These are phyloP conservation scores for Rhodotorula sp. DNA, from an alignment of 1,284 basidiomycete genomes.

Conservation along the genomic window DNA sequence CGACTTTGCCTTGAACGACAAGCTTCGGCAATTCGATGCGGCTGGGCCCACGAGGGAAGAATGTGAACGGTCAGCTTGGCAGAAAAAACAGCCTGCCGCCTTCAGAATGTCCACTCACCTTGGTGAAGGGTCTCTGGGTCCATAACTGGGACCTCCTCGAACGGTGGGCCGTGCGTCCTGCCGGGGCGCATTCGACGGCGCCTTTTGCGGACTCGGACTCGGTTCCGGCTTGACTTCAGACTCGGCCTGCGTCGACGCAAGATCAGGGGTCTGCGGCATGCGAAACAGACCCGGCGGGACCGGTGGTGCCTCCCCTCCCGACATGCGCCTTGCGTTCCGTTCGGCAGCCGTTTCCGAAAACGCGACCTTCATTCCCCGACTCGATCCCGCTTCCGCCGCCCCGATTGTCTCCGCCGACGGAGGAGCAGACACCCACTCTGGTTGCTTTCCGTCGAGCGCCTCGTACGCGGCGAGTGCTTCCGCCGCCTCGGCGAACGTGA, in stretches of 20 bases:
- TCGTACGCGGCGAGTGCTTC: slow-evolving; percentile 9
- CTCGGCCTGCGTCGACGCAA: not conserved
- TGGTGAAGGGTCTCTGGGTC: too few species aligned
- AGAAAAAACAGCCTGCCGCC: too few species aligned
- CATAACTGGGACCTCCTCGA: not conserved
- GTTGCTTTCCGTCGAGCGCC: slow-evolving; percentile 3
- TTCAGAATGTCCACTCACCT: too few species aligned
- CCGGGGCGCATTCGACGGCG: too few species aligned
- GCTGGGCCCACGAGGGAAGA: not conserved
- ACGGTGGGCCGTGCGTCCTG: not conserved
- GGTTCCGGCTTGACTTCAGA: slow-evolving; percentile 8
- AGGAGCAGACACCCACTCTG: not conserved
- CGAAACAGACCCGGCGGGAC: slow-evolving; percentile 10
- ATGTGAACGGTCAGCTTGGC: too few species aligned
- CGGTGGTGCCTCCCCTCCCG: not conserved
- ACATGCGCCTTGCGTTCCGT: not conserved
- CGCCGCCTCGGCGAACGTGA: not conserved
- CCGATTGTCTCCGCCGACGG: not conserved
- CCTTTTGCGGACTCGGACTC: slow-evolving; percentile 1
- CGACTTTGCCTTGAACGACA: not conserved
- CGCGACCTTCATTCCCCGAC: not conserved
- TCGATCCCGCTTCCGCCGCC: too few species aligned
- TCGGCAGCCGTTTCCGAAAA: not conserved
- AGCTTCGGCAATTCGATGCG: not conserved
- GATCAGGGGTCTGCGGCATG: slow-evolving; percentile 14